These are phyloP conservation scores for Boletus coccyginus DNA, from an alignment of 768 basidiomycete genomes.

Conservation along the genomic window DNA sequence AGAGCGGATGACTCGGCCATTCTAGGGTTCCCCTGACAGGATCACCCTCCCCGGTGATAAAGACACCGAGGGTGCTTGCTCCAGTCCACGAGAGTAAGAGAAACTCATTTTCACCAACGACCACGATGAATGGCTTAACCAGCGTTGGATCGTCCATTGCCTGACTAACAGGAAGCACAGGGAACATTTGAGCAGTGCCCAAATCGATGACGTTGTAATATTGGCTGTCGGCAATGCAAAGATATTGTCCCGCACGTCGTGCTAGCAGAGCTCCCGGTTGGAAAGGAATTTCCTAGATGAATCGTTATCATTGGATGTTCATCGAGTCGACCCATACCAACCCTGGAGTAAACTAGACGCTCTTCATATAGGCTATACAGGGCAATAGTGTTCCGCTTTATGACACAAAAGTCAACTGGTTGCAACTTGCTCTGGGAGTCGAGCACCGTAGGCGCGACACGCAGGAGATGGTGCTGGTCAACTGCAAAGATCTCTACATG, in stretches of 20 bases:
- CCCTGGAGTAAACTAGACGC: slow-evolving; percentile 60
- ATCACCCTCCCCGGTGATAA: slow-evolving; percentile 81
- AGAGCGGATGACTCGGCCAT: slow-evolving; percentile 77
- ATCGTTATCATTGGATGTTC: neutral
- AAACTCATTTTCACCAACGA: slow-evolving; percentile 78
- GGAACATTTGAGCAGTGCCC: slow-evolving; percentile 62
- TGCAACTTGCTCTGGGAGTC: slow-evolving; percentile 40
- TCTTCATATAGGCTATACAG: slow-evolving; percentile 64
- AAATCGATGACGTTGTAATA: slow-evolving; percentile 81
- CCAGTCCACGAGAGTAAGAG: slow-evolving; percentile 86
- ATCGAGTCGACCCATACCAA: slow-evolving; percentile 20
- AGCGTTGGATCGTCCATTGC: slow-evolving; percentile 40
- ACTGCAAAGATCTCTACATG: slow-evolving; percentile 80
- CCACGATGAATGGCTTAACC: slow-evolving; percentile 69
- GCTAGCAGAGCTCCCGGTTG: slow-evolving; percentile 57
- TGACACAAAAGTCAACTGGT: slow-evolving; percentile 67
- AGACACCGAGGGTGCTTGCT: slow-evolving; percentile 76
- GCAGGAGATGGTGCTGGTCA: slow-evolving; percentile 68
- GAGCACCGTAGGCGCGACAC: slow-evolving; percentile 43
- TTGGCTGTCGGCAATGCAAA: slow-evolving; percentile 74
- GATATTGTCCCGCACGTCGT: slow-evolving; percentile 54
- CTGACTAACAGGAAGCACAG: slow-evolving; percentile 79
- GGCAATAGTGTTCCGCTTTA: slow-evolving; percentile 63
- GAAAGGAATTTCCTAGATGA: slow-evolving; percentile 65
- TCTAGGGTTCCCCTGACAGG: slow-evolving; percentile 87